Conservation (phyloP, 441 rosid species). For the Corymbia citriodora region DNA sequence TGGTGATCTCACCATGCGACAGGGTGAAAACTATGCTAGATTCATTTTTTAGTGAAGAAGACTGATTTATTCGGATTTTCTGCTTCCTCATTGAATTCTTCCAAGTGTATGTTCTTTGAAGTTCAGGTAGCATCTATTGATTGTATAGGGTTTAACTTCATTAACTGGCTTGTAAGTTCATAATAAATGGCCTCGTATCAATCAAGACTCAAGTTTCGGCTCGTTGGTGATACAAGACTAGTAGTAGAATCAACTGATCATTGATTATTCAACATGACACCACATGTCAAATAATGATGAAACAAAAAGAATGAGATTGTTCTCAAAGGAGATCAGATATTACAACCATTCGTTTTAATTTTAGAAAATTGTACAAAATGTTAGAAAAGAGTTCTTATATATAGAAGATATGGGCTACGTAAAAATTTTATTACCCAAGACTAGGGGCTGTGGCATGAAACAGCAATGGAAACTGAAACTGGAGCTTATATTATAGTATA, state of each 20-base stretch:
- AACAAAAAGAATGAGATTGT: background rate
- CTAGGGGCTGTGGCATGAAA: background rate
- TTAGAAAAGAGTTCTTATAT: background rate
- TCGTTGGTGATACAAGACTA: background rate
- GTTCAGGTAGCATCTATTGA: background rate
- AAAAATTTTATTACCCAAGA: background rate
- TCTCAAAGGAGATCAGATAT: background rate
- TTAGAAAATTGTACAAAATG: background rate
- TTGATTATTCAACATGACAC: background rate
- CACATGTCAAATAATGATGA: background rate
- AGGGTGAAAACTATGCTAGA: background rate
- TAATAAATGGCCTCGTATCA: background rate
- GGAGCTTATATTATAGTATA: background rate
- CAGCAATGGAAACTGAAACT: background rate
- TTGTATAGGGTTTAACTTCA: background rate
- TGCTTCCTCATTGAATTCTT: background rate
- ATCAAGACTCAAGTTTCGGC: background rate
- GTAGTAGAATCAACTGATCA: background rate
- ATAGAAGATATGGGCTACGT: background rate
- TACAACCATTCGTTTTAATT: background rate
- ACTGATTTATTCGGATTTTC: background rate
- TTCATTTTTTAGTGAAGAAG: background rate
- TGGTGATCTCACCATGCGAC: background rate
- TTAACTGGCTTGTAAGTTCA: background rate
- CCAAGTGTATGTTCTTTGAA: background rate